Evolutionary conservation across 805 yeast genomes (phyloP).

Genomic region (Osmozyma mogii): DNA sequence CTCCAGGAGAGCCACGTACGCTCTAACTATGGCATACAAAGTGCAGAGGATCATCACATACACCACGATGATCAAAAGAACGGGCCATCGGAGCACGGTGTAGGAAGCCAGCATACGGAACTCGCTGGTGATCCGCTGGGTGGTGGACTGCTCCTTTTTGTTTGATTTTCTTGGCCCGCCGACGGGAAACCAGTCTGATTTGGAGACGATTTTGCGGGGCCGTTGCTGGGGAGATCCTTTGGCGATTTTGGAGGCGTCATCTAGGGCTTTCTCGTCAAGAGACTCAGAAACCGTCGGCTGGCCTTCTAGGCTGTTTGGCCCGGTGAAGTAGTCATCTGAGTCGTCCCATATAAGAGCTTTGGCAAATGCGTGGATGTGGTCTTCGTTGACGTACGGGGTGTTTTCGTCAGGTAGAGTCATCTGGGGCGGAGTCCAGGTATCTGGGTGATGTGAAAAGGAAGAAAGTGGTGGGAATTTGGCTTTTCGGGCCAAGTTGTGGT

Average conservation of each 20-base stretch:
- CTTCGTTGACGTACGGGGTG: conserved; percentile 23
- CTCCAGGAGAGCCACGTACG: conserved; percentile 59
- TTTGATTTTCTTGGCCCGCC: conserved; percentile 3
- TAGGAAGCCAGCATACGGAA: conserved; percentile 29
- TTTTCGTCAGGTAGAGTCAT: conserved; percentile 14
- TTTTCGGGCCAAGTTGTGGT: too few relatives aligned
- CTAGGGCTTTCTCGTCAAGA: conserved; percentile 3
- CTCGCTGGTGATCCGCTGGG: conserved; percentile 22
- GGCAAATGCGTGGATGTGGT: conserved; percentile 33
- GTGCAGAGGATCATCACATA: conserved; percentile 49
- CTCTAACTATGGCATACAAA: conserved; percentile 44
- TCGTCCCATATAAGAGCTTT: conserved; percentile 33
- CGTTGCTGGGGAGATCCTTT: neutral
- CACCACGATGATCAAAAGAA: conserved; percentile 39
- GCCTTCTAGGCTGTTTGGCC: too few relatives aligned
- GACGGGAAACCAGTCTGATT: conserved; percentile 23
- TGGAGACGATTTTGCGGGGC: conserved; percentile 16
- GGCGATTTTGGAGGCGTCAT: conserved; percentile 2
- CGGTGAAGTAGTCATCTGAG: conserved; percentile 17
- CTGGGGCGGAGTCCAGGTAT: too few relatives aligned
- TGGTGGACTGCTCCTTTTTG: conserved; percentile 3
- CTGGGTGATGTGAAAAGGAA: too few relatives aligned
- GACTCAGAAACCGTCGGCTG: too few relatives aligned
- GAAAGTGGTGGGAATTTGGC: too few relatives aligned
- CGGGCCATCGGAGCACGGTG: conserved; percentile 55